A percentile compares a stretch with the other conserved stretches of the same genome.
These are phyloP conservation scores for Monosporascus sp. DNA, from an alignment of 2,329 filamentous ascomycete species.

Conservation along the genomic window DNA sequence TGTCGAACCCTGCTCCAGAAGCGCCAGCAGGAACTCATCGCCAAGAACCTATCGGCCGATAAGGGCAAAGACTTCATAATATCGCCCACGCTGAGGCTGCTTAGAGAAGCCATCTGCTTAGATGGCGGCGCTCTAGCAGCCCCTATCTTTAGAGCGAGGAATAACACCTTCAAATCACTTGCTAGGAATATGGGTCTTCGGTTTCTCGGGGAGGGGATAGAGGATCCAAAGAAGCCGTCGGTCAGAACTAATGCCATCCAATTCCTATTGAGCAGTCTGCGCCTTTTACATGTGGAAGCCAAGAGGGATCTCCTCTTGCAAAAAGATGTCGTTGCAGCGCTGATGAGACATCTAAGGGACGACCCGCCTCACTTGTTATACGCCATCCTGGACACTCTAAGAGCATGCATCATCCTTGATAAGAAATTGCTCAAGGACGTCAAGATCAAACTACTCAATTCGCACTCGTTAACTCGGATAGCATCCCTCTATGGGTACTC, in stretches of 20 bases:
- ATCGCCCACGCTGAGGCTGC: conserved; percentile 77
- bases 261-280: conserved; percentile 75
- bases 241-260: conserved; percentile 78
- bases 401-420: conserved; percentile 69
- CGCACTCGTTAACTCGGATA: conserved; percentile 67
- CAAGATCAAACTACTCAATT: conserved; percentile 73
- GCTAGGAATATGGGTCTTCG: conserved; percentile 76
- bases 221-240: conserved; percentile 67
- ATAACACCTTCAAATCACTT: conserved; percentile 74
- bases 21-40: conserved; percentile 73
- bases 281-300: conserved; percentile 68
- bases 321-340: conserved; percentile 60
- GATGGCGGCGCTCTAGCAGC: conserved; percentile 80
- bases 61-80: conserved; percentile 85
- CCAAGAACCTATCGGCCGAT: conserved; percentile 71
- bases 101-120: conserved; percentile 79
- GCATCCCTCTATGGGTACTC: conserved; percentile 65
- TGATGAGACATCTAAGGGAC: conserved; percentile 72
- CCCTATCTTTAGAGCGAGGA: conserved; percentile 70
- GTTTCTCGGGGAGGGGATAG: conserved; percentile 51
- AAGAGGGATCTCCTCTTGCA: conserved; percentile 83
- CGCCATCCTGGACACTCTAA: conserved; percentile 69
- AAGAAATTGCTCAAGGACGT: conserved; percentile 64
- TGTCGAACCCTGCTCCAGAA: conserved; percentile 79
- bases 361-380: conserved; percentile 72